Evolutionary conservation across 192 early-diverging fungal genomes (phyloP).

Genomic region (Geranomyces variabilis): DNA sequence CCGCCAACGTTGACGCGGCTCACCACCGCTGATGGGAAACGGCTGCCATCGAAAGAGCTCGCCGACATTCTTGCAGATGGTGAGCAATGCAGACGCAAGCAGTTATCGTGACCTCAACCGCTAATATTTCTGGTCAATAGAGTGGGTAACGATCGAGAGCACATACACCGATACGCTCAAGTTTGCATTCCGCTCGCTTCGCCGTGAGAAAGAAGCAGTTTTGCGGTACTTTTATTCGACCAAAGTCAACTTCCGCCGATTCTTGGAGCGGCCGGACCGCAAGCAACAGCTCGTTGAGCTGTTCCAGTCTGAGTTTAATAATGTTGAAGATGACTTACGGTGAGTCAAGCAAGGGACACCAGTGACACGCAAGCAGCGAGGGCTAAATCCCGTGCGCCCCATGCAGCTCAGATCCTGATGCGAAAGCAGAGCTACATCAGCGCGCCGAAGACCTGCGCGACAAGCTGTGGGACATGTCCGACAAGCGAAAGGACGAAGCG

Average conservation of each 20-base stretch:
- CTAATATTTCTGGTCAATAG: slow-evolving; percentile 27
- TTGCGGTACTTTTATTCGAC: slow-evolving; percentile 56
- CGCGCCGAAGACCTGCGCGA: slow-evolving; percentile 65
- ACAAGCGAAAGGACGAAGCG: slow-evolving; percentile 61
- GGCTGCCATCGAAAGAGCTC: slow-evolving; percentile 54
- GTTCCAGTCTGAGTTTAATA: slow-evolving; percentile 62
- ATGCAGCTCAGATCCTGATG: slow-evolving; percentile 54
- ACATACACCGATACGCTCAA: slow-evolving; percentile 61
- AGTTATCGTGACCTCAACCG: not conserved
- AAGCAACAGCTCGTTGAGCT: slow-evolving; percentile 59
- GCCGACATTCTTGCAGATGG: slow-evolving; percentile 60
- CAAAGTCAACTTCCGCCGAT: slow-evolving; percentile 57
- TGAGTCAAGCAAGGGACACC: slow-evolving; percentile 1
- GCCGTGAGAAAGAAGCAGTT: slow-evolving; percentile 54
- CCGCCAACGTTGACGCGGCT: slow-evolving; percentile 10
- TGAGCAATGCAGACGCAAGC: slow-evolving; percentile 18
- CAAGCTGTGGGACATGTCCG: slow-evolving; percentile 63
- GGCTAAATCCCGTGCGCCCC: not conserved
- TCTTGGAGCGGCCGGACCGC: slow-evolving; percentile 57
- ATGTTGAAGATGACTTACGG: slow-evolving; percentile 63
- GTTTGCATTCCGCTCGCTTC: slow-evolving; percentile 59
- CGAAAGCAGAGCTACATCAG: slow-evolving; percentile 65
- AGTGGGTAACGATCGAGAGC: slow-evolving; percentile 61
- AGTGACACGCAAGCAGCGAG: not conserved
- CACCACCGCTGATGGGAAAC: slow-evolving; percentile 44